Percentiles rank a stretch among this genome's conserved stretches.
phyloP scores from a whole-genome alignment of 495 filamentous ascomycete species.

The Elasticomyces elasticus region DNA sequence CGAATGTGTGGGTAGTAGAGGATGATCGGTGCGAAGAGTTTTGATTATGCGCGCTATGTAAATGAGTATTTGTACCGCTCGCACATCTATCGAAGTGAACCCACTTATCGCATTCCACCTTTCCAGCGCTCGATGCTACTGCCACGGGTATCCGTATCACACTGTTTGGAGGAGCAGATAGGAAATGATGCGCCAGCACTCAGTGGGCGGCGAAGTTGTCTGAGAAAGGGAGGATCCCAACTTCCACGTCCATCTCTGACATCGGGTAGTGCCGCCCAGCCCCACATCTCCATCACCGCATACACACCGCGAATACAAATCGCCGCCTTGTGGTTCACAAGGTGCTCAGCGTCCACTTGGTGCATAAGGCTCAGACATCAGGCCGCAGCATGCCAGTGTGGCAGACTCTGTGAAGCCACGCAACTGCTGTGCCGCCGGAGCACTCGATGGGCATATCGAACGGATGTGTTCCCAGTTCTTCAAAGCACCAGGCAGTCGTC shows the following conservation, averaged over 20 bases:
- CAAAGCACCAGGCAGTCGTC: no score
- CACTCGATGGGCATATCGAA: no score
- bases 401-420: no score
- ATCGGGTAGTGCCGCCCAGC: not conserved
- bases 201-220: not conserved
- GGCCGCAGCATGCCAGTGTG: no score
- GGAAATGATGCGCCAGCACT: not conserved
- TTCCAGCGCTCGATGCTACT: not conserved
- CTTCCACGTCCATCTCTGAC: not conserved
- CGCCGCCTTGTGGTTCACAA: no score
- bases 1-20: not conserved
- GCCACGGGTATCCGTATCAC: not conserved
- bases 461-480: no score
- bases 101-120: not conserved
- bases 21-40: not conserved
- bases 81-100: not conserved
- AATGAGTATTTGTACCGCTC: not conserved
- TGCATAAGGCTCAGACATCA: no score
- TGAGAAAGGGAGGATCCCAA: not conserved
- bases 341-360: no score
- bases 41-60: not conserved
- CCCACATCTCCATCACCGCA: not conserved
- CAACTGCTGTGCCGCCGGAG: no score
- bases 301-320: no score
- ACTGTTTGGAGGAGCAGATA: not conserved